A percentile compares a stretch with the other conserved stretches of the same genome.
Conservation (phyloP, 345 rosid genomes). For the Laguncularia racemosa region DNA sequence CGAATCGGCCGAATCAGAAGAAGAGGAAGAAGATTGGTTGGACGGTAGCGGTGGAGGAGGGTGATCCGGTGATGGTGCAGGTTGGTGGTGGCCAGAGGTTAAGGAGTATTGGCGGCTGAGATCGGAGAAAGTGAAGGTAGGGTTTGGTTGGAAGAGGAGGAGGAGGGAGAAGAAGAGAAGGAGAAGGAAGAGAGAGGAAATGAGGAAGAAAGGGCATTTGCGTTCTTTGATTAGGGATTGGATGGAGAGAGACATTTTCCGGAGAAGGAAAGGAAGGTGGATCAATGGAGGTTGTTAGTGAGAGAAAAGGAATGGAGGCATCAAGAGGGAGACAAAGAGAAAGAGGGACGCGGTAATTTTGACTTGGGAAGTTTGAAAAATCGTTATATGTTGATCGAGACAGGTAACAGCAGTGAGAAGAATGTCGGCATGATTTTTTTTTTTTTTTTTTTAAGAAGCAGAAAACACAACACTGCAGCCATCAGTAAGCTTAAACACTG, state of each 20-base stretch:
- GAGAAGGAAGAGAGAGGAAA: conserved; percentile 26
- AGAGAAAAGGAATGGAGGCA: neutral
- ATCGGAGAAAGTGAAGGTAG: conserved; percentile 25
- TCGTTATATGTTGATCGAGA: neutral
- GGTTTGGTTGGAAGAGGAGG: conserved; percentile 9
- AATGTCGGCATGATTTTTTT: too few relatives aligned
- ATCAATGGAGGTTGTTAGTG: neutral
- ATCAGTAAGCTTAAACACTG: too few relatives aligned
- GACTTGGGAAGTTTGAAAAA: conserved; percentile 2
- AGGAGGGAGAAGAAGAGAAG: conserved; percentile 32
- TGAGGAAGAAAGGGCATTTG: conserved; percentile 39
- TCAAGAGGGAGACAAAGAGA: neutral
- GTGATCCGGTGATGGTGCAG: conserved; percentile 13
- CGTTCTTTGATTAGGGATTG: conserved; percentile 34
- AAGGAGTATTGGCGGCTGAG: conserved; percentile 5
- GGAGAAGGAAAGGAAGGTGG: neutral
- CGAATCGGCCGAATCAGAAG: conserved; percentile 7
- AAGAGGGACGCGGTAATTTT: conserved; percentile 10
- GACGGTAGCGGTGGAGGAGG: neutral
- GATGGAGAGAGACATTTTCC: conserved; percentile 26
- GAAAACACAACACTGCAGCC: too few relatives aligned
- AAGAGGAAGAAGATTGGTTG: conserved; percentile 2
- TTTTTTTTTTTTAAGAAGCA: too few relatives aligned
- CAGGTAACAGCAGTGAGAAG: too few relatives aligned
- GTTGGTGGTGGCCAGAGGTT: conserved; percentile 23